Conservation (phyloP, 352 stramenopile genomes). For the Globisporangium alternatum region DNA sequence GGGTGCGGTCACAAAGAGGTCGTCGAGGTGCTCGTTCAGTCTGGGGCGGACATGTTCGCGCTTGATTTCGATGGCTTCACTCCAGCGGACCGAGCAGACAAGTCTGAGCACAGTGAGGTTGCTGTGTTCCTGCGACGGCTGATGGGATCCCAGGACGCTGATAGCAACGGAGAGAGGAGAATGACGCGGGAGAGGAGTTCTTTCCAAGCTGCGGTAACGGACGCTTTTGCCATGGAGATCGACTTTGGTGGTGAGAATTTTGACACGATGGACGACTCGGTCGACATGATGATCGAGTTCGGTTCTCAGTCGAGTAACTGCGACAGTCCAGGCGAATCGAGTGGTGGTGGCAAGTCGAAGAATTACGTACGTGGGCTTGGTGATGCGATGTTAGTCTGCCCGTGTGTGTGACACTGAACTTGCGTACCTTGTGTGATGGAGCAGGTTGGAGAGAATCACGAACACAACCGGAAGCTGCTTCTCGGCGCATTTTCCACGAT, state of each 20-base stretch:
- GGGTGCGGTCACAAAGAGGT: slow-evolving; percentile 71
- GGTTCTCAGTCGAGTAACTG: slow-evolving; percentile 30
- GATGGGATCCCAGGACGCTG: slow-evolving; percentile 27
- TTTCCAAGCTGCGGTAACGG: slow-evolving; percentile 9
- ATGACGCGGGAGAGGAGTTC: neutral
- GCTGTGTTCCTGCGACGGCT: slow-evolving; percentile 39
- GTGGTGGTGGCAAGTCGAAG: slow-evolving; percentile 26
- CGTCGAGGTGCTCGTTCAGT: slow-evolving; percentile 59
- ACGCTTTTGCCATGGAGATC: slow-evolving; percentile 47
- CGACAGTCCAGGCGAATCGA: slow-evolving; percentile 30
- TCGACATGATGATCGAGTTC: neutral
- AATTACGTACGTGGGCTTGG: slow-evolving; percentile 42
- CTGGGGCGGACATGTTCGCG: slow-evolving; percentile 53
- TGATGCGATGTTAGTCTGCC: neutral
- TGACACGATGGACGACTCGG: slow-evolving; percentile 17
- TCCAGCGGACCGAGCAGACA: slow-evolving; percentile 71
- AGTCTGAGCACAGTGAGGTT: slow-evolving; percentile 56
- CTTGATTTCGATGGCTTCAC: slow-evolving; percentile 76
- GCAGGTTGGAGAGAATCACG: slow-evolving; percentile 66
- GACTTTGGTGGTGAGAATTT: slow-evolving; percentile 26
- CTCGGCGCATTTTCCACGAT: slow-evolving; percentile 85
- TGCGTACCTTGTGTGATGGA: neutral
- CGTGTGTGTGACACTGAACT: neutral
- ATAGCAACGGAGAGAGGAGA: neutral
- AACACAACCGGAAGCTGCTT: slow-evolving; percentile 82